A percentile compares a stretch with the other conserved stretches of the same genome.
These are phyloP conservation scores for Hanseniaspora guilliermondii DNA, from an alignment of 805 yeast species.

Conservation along the genomic window DNA sequence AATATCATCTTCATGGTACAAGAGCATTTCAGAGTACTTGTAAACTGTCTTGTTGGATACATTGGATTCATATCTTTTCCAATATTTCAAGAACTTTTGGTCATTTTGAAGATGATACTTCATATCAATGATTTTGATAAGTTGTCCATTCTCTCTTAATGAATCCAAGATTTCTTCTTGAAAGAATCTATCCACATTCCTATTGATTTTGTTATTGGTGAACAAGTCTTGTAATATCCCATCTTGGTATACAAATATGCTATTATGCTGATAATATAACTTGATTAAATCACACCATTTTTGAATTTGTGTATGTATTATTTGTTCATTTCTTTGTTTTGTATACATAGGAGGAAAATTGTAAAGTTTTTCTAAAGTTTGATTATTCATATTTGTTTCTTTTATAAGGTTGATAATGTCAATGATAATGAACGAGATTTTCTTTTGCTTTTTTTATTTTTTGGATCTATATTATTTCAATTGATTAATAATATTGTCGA, in stretches of 20 bases:
- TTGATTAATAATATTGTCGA: no score
- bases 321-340: neutral
- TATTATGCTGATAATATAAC: neutral
- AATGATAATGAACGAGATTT: no score
- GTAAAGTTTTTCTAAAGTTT: constrained; percentile 1
- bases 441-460: neutral
- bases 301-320: neutral
- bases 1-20: neutral
- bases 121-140: neutral
- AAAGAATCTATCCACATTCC: neutral
- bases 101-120: neutral
- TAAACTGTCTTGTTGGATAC: neutral
- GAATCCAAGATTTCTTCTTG: neutral
- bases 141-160: neutral
- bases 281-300: neutral
- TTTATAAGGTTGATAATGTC: neutral
- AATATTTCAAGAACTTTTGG: neutral
- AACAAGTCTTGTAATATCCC: neutral
- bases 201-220: neutral
- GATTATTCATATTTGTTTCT: neutral
- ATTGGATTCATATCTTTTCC: neutral
- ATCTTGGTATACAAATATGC: neutral
- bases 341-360: constrained; percentile 11
- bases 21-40: neutral
- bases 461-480: no score